Evolutionary conservation across 1,284 basidiomycete genomes (phyloP), one percentile per base, ranked within the genome.

Genomic region (Irpex rosettiformis): DNA sequence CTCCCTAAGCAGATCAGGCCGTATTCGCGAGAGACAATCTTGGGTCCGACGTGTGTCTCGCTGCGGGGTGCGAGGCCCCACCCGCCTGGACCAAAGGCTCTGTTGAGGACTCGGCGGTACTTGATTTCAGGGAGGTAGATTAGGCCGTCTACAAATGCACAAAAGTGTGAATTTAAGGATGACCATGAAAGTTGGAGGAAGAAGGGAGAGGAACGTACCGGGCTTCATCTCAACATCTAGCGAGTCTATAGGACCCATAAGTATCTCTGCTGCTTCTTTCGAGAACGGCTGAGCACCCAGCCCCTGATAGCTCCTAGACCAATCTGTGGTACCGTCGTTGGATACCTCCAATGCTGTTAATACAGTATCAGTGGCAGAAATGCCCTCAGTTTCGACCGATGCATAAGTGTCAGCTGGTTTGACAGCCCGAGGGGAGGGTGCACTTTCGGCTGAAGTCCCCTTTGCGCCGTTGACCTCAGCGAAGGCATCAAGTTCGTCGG

Each of bases 41-140:
- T 91, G 4, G 91, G 88, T 1, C 89, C 86, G n/a, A 96, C 90
- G 66, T 94, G 92, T 8, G 93, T 95, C 74, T 96, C 93, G 52
- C 91, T 89, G 22, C 96, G 84, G 2, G 96, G 96, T 11, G 95
- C 96, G 58, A 98, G 82, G 18, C 96, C 96, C 96, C 96, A 98
- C 2, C 90, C 96, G 11, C 96, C 96, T 4, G 96, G 96, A 7
- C 96, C 96, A 68, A 99, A 98, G 0, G 96, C 94, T 63, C 81
- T 86, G 79, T 98, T 98, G 49, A 98, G 75, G 40, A 95, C 89
- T 13, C 96, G 85, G n/a, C 96, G 84, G 71, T 98, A 99, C 73
- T 98, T 97, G 72, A 98, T 99, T 73, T 98, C 96, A 24, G 96
- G 96, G 8, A 99, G 85, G 75, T 98, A 99, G 28, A 98, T 78